These are phyloP conservation scores for Hyphopichia fennica DNA, from an alignment of 1,139 yeast species.

Conservation along the genomic window DNA sequence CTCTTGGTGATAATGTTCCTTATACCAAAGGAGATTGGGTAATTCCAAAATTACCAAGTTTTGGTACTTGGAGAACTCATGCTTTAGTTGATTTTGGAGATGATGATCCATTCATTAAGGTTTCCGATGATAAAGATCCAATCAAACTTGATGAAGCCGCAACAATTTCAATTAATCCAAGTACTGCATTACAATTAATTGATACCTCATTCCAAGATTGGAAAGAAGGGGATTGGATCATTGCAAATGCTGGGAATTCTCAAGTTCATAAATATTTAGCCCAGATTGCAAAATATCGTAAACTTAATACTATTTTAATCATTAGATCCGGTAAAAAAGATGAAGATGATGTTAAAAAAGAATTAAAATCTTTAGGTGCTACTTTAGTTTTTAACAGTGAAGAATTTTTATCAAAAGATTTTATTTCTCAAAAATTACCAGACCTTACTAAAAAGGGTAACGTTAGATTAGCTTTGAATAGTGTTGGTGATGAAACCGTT, in stretches of 20 bases:
- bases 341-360: slow-evolving; percentile 19
- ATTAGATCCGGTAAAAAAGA: slow-evolving; percentile 33
- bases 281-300: slow-evolving; percentile 25
- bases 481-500: slow-evolving; percentile 32
- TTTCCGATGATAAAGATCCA: slow-evolving; percentile 11
- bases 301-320: slow-evolving; percentile 28
- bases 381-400: slow-evolving; percentile 31
- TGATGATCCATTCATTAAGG: slow-evolving; percentile 23
- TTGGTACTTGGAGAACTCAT: slow-evolving; percentile 39
- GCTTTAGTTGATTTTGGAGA: slow-evolving; percentile 18
- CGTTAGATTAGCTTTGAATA: slow-evolving; percentile 32
- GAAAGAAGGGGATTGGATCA: slow-evolving; percentile 33
- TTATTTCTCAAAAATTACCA: slow-evolving; percentile 30
- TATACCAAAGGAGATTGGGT: slow-evolving; percentile 32
- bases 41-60: slow-evolving; percentile 27
- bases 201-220: slow-evolving; percentile 28
- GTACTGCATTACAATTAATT: slow-evolving; percentile 33
- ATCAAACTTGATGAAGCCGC: slow-evolving; percentile 30
- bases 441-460: slow-evolving; percentile 28
- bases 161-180: slow-evolving; percentile 34
- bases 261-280: slow-evolving; percentile 31
- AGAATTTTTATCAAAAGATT: slow-evolving; percentile 42
- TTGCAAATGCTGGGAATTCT: slow-evolving; percentile 37
- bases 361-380: slow-evolving; percentile 24
- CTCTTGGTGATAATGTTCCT: slow-evolving; percentile 17